A percentile compares a stretch with the other conserved stretches of the same genome.
phyloP scores from a whole-genome alignment of 2,329 filamentous ascomycete species.

The Fusarium odoratissimum region DNA sequence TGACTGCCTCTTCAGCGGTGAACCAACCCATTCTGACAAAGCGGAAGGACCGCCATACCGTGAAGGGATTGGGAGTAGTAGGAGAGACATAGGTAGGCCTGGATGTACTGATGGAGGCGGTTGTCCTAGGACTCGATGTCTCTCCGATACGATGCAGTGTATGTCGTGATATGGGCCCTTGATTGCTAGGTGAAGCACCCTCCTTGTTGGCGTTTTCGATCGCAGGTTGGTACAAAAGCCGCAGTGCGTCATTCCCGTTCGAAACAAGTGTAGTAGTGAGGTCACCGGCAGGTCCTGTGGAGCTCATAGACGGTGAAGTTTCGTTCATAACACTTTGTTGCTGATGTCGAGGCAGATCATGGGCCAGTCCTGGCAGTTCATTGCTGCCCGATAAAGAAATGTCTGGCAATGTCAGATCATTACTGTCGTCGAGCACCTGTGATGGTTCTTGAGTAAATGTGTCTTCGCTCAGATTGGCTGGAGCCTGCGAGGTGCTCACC shows the following conservation, averaged over 20 bases:
- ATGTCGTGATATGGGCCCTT: neutral
- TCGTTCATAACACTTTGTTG: neutral
- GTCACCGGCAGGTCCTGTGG: neutral
- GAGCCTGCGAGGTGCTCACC: neutral
- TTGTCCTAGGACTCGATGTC: neutral
- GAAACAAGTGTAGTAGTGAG: constrained; percentile 58
- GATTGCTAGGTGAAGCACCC: neutral
- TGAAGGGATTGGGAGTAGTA: neutral
- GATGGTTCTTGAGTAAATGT: neutral
- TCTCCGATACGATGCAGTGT: neutral
- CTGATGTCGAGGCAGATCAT: neutral
- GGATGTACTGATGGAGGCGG: neutral
- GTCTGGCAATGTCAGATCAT: neutral
- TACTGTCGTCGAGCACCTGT: neutral
- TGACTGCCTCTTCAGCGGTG: constrained; percentile 63
- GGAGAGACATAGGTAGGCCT: fast-evolving
- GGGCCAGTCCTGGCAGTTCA: neutral
- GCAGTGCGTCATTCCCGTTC: constrained; percentile 64
- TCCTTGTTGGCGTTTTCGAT: constrained; percentile 13
- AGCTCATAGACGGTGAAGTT: neutral
- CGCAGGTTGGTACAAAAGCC: constrained; percentile 62
- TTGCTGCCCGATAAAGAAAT: neutral
- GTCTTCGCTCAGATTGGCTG: neutral
- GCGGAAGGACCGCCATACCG: constrained; percentile 45
- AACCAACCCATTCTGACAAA: constrained; percentile 69